Evolutionary conservation across 1,139 yeast species (phyloP), one percentile per base, ranked within the genome.

Genomic region (Geotrichum reessii): DNA sequence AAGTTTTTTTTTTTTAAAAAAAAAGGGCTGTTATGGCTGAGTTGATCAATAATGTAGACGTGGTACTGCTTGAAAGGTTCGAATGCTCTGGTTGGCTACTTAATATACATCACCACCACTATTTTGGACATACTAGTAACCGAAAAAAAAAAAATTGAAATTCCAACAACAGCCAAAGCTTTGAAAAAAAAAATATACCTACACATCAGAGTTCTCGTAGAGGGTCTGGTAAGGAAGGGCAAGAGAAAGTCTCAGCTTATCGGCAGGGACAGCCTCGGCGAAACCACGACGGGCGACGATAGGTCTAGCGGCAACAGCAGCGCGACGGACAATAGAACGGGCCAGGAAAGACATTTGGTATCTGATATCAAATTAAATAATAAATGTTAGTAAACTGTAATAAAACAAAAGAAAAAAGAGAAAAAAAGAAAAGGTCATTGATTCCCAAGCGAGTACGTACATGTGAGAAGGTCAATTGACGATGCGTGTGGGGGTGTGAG

Each of bases 201-300:
- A 74, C 77, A 78, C 81, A 64, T 76, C 81, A 65, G 75, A 66
- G 72, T 75, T 71, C 64, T 73, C 66, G 71, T 75, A 74, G 56
- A 77, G 67, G 55, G 79, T 69, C 77, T 75, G 63, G 57, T 69
- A 63, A 50, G 70, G 71, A 56, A 93, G 83, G 62, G 97, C 95
- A 73, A 93, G 84, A 58, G 96, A 88, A 71, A 95, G 82, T 76
- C 85, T 88, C 76, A 93, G 82, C 67, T 86, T 87, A 72, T 87
- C 95, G 65, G 88, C 72, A 63, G 86, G 81, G 60, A 85, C 86
- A 66, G 88, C 96, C 72, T 93, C 96, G 69, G 97, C 97, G 71
- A 90, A 89, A 63, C 87, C 80, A 84, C 96, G 87, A 74, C 82
- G 85, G 66, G 84, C 83, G 64, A 81, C 79, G 69, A 78, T 72